Base-by-base conservation (phyloP, 2,329 filamentous ascomycete species). In the Fusarium mundagurra region DNA sequence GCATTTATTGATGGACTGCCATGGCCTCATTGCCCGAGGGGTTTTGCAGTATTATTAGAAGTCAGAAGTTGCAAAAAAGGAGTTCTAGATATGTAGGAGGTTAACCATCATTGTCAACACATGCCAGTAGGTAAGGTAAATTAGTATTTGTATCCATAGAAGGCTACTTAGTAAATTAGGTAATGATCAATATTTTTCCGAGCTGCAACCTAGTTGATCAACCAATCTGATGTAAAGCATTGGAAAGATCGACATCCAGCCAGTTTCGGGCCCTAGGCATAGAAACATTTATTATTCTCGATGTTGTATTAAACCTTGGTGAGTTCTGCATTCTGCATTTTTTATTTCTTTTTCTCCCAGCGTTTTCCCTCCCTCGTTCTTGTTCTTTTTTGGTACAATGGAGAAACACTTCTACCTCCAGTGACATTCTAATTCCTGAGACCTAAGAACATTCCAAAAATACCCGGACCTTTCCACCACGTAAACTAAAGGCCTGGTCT, bases 371-470 rank as follows among this genome's bases (percentile, higher is more conserved):
- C 36, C 50, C n/a, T 60, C 33, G 14, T 48, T 27, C 48, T 57
- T 50, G 16, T 66, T 58, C 41, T 54, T 27, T 54, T 22, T n/a
- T 39, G 5, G 8, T 13, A 17, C 29, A 18, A 34, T 27, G 34
- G 33, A 17, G 20, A 50, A 38, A 29, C 27, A 22, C n/a, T 33
- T 33, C 36, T 43, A 51, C 27, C 20, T 29, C 64, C 41, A 66
- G 74, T 61, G 29, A 51, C 45, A 62, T n/a, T 34, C 20, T 11
- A 18, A n/a, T 29, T 24, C 20, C n/a, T 27, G 24, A 48, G 39
- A 53, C 64, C 64, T 36, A 39, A 45, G 54, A 48, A 53, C 5
- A 59, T 74, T 60, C 72, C 72, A 74, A 74, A 74, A 74, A 74
- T 75, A 74, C 47, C 38, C 6, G 18, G 6, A 39, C 20, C 51